Base-by-base conservation (phyloP, 495 filamentous ascomycete genomes). In the Talaromyces proteolyticus region DNA sequence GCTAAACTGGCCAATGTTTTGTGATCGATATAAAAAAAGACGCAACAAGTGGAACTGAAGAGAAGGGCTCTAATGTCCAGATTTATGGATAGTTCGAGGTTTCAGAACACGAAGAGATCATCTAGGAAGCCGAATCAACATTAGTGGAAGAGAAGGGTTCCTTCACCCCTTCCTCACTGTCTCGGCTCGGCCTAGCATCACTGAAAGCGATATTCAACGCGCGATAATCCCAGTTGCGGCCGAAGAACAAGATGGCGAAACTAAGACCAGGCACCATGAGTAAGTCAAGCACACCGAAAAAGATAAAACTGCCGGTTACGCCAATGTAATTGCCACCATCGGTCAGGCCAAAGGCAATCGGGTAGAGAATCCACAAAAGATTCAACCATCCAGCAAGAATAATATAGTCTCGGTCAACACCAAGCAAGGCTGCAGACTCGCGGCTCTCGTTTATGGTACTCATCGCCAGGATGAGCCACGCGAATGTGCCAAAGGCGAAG, bases 241-340 rank as follows among this genome's bases (percentile, higher is more conserved):
- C 77, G 12, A 85, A 57, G 44, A 77, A 59, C 45, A 81, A 61
- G 22, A 75, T 40, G 3, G 71, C 69, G 47, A 82, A 77, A 17
- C 77, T 72, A 44, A 85, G 76, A 0, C 81, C 58, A 1, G 79
- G 82, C 48, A 84, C 78, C 5, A 80, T 62, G 12, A 86, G 48
- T 6, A 87, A 54, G 54, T 89, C 83, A 12, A 89, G 62, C 17
- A 84, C 67, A 24, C 83, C 82, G 54, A 88, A 89, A 64, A 89
- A 89, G 49, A 87, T 63, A n/a, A 76, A 72, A 53, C 81, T 81
- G 3, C 73, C 77, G 50, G 85, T 83, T 0, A 82, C 76, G 2
- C 77, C 58, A 49, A 88, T 84, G 49, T 76, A 62, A 58, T 88
- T 88, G 3, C 82, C 82, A 24, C 84, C 85, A 52, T 89, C 86